Evolutionary conservation across 2,329 filamentous ascomycete genomes (phyloP).

Genomic region (Ophiosphaerella herpotricha): DNA sequence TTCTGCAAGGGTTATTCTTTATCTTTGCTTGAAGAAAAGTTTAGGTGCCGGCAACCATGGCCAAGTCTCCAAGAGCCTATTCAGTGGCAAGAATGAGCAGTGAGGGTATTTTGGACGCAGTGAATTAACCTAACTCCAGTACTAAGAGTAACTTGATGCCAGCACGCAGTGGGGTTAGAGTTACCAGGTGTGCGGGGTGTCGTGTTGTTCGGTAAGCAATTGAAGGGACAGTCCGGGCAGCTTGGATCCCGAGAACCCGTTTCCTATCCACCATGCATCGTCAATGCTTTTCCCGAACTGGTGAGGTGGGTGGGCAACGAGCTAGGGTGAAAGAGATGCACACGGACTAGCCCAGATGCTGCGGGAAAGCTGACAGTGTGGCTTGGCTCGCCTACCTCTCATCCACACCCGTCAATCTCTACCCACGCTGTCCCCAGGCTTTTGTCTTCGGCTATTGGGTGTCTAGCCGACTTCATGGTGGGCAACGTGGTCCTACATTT

Average conservation of each 20-base stretch:
- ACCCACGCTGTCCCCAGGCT: slow-evolving; percentile 8
- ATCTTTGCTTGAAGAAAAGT: background rate
- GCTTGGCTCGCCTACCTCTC: slow-evolving; percentile 6
- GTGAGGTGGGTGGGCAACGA: no score
- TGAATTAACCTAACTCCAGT: no score
- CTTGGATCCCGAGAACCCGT: background rate
- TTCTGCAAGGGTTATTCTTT: slow-evolving; percentile 2
- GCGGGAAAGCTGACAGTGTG: slow-evolving; percentile 19
- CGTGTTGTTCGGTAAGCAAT: background rate
- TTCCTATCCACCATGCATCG: background rate
- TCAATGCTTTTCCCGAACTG: background rate
- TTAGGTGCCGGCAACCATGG: background rate
- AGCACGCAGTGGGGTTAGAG: no score
- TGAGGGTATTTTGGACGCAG: background rate
- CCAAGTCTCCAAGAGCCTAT: background rate
- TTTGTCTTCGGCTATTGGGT: slow-evolving; percentile 5
- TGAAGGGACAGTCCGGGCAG: no score
- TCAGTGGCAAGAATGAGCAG: background rate
- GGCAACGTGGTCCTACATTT: slow-evolving; percentile 1
- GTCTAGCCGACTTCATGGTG: slow-evolving; percentile 6
- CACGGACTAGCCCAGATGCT: slow-evolving; percentile 8
- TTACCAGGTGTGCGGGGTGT: no score
- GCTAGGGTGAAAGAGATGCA: slow-evolving; percentile 8
- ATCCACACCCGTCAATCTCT: background rate
- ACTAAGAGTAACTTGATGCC: no score